Evolutionary conservation across 306 rosid species (phyloP).

Genomic region (Rosa multiflora): DNA sequence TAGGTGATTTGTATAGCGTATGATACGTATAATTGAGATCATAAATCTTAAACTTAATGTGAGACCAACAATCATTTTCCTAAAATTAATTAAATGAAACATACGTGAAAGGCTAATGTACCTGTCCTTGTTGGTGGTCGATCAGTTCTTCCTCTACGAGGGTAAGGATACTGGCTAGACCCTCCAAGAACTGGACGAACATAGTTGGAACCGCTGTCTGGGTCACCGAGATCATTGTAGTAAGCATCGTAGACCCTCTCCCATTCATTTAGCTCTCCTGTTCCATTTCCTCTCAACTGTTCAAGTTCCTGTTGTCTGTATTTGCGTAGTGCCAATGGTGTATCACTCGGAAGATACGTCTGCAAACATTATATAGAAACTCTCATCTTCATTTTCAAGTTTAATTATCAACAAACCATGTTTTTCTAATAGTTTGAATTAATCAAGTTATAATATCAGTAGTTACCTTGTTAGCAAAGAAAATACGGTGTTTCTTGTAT

Average conservation of each 20-base stretch:
- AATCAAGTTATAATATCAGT: neutral
- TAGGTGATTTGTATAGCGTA: too few species aligned
- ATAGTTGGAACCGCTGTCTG: conserved; percentile 34
- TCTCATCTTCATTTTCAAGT: neutral
- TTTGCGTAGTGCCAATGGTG: conserved; percentile 48
- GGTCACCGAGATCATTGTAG: conserved; percentile 68
- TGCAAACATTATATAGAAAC: neutral
- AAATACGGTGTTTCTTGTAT: conserved; percentile 43
- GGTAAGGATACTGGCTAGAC: conserved; percentile 56
- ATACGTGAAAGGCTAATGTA: neutral
- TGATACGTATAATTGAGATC: too few species aligned
- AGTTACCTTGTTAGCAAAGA: conserved; percentile 60
- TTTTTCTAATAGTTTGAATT: too few species aligned
- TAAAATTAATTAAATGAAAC: too few species aligned
- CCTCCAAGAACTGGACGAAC: conserved; percentile 78
- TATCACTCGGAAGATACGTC: conserved; percentile 67
- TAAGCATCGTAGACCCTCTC: conserved; percentile 73
- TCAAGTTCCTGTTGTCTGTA: conserved; percentile 60
- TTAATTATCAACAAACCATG: too few species aligned
- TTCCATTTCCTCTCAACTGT: conserved; percentile 61
- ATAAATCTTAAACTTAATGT: too few species aligned
- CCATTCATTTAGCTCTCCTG: conserved; percentile 60
- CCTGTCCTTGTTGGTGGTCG: conserved; percentile 54
- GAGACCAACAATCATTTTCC: too few species aligned
- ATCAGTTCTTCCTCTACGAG: conserved; percentile 81